These are phyloP conservation scores for Tricholoma matsutake DNA, from an alignment of 768 basidiomycete genomes.

Conservation along the genomic window DNA sequence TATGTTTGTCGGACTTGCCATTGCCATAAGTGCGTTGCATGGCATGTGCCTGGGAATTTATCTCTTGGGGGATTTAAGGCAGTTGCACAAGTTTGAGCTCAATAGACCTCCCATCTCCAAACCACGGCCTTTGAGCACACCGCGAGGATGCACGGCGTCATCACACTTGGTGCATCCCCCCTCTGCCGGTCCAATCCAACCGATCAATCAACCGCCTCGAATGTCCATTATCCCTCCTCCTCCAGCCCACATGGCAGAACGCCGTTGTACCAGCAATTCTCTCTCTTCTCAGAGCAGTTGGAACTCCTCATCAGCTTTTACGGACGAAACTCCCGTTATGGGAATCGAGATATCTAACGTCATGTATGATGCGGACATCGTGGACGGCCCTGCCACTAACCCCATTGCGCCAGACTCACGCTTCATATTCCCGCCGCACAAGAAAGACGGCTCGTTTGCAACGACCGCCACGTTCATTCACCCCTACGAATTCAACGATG, in stretches of 20 bases:
- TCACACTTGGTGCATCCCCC: conserved; percentile 21
- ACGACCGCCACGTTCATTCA: conserved; percentile 50
- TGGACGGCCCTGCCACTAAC: conserved; percentile 31
- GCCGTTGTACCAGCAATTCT: conserved; percentile 20
- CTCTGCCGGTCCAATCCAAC: conserved; percentile 14
- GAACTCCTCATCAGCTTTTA: conserved; percentile 18
- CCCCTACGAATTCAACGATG: conserved; percentile 34
- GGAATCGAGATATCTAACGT: conserved; percentile 41
- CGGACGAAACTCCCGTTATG: conserved; percentile 14
- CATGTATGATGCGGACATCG: conserved; percentile 38
- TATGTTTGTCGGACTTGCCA: conserved; percentile 64
- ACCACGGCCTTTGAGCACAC: conserved; percentile 34
- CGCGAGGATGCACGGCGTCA: conserved; percentile 17
- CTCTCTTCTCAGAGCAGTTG: conserved; percentile 22
- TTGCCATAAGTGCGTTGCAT: conserved; percentile 60
- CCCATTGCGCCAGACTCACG: conserved; percentile 20
- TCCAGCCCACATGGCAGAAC: conserved; percentile 21
- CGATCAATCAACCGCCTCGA: conserved; percentile 18
- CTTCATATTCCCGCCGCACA: conserved; percentile 16
- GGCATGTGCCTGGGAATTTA: conserved; percentile 80
- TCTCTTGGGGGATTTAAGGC: conserved; percentile 75
- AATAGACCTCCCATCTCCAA: conserved; percentile 61
- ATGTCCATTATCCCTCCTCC: conserved; percentile 27
- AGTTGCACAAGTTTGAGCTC: conserved; percentile 78
- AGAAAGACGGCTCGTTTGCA: conserved; percentile 21